Evolutionary conservation across 805 yeast species (phyloP).

Genomic region (Kodamaea kakaduensis): DNA sequence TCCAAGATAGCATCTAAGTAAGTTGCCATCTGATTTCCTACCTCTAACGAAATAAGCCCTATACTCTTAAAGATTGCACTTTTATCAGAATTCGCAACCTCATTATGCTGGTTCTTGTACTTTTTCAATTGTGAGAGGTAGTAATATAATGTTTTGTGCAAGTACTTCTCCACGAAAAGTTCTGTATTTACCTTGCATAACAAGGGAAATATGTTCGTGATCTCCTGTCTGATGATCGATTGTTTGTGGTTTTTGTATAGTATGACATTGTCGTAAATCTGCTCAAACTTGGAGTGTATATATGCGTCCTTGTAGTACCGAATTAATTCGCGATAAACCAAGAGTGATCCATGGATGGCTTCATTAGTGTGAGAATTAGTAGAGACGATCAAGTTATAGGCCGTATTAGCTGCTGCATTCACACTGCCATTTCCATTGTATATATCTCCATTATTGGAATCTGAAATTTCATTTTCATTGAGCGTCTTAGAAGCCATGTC

Average conservation of each 20-base stretch:
- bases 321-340: constrained; percentile 77
- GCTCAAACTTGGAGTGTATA: constrained; percentile 66
- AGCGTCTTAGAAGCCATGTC: constrained; percentile 65
- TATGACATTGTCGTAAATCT: constrained; percentile 70
- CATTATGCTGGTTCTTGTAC: constrained; percentile 44
- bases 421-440: constrained; percentile 8
- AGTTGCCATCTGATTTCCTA: constrained; percentile 79
- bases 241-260: constrained; percentile 75
- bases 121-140: constrained; percentile 75
- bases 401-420: constrained; percentile 13
- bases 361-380: constrained; percentile 43
- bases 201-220: constrained; percentile 78
- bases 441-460: constrained; percentile 8
- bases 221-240: constrained; percentile 72
- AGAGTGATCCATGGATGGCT: constrained; percentile 78
- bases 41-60: constrained; percentile 78
- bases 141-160: constrained; percentile 74
- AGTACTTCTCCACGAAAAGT: constrained; percentile 71
- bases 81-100: constrained; percentile 51
- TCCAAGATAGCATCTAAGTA: constrained; percentile 85
- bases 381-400: constrained; percentile 21
- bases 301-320: constrained; percentile 64
- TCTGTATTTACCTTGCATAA: constrained; percentile 75
- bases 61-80: constrained; percentile 73
- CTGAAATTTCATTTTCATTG: constrained; percentile 16